A percentile compares a stretch with the other conserved stretches of the same genome.
phyloP scores from a whole-genome alignment of 495 filamentous ascomycete genomes.

The Letharia columbiana region DNA sequence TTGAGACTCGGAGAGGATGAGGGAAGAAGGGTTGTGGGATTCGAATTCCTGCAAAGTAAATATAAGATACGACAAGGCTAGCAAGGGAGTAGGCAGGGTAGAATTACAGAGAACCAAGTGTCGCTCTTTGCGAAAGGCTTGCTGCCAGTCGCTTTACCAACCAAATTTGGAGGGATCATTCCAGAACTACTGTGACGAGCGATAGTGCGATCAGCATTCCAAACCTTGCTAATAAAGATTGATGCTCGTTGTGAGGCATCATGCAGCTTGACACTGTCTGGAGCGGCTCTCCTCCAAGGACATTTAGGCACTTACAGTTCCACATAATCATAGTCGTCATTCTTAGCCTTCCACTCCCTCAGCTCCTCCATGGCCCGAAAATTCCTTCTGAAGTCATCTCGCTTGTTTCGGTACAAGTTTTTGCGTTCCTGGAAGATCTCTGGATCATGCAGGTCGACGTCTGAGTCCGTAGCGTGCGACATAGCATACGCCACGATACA shows the following conservation, averaged over 20 bases:
- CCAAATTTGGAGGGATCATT: conserved; percentile 17
- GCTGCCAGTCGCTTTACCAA: conserved; percentile 7
- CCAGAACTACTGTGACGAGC: conserved; percentile 6
- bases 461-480: conserved; percentile 3
- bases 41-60: conserved; percentile 19
- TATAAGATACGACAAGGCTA: background rate
- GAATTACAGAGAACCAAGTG: conserved; percentile 26
- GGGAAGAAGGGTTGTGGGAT: conserved; percentile 13
- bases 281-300: background rate
- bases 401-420: conserved; percentile 18
- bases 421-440: conserved; percentile 14
- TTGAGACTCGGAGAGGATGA: conserved; percentile 21
- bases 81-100: background rate
- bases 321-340: conserved; percentile 17
- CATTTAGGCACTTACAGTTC: conserved; percentile 16
- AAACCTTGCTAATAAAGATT: background rate
- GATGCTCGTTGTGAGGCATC: background rate
- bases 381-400: conserved; percentile 20
- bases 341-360: conserved; percentile 16
- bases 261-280: background rate
- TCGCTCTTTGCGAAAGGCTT: conserved; percentile 15
- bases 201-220: conserved; percentile 1
- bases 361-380: conserved; percentile 16
- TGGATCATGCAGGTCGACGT: background rate
- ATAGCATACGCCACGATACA: conserved; percentile 6